Base-by-base conservation (phyloP, 2,329 filamentous ascomycete species). In the Lachnellula hyalina region DNA sequence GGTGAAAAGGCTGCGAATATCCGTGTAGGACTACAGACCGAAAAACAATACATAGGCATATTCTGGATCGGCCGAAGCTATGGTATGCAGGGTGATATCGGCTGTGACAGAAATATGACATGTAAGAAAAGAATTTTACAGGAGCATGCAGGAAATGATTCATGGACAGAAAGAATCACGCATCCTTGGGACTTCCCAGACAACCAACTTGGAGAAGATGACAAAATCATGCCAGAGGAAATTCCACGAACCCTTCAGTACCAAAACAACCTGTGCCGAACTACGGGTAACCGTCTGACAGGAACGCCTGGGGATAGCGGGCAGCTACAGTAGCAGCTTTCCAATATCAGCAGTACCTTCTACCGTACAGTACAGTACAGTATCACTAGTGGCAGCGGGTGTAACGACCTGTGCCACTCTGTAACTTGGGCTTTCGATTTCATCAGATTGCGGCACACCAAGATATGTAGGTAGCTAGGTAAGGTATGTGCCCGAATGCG, bases 11-110 rank as follows among this genome's bases (percentile, higher is more conserved):
- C 25, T 49, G 50, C 54, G 21, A 46, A 52, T 41, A 35, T 35
- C 57, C 59, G 59, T 45, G 54, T 59, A 38, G 17, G 47, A 59
- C 59, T 28, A 34, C 45, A 47, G 36, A 38, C 36, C 14, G n/a
- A 53, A 53, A 47, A 53, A 42, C 23, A 17, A 34, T 12, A 17
- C 32, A 34, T 12, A 15, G 15, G 41, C 19, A 36, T 50, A 36
- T 32, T 23, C 8, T 41, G 41, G 23, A 35, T 38, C 35, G 47
- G 52, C 42, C 23, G 40, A 34, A 51, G 15, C 41, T 47, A 28
- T 23, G 14, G 25, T 42, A 48, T 47, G 48, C 44, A 52, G 45
- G 38, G 34, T 36, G 53, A 15, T 49, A 17, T 40, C n/a, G 4
- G 17, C 25, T 40, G 48, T 19, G 40, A 42, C 36, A 23, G 38